Conservation (phyloP, 257 asterid species). For the Solanum tarapatanum region DNA sequence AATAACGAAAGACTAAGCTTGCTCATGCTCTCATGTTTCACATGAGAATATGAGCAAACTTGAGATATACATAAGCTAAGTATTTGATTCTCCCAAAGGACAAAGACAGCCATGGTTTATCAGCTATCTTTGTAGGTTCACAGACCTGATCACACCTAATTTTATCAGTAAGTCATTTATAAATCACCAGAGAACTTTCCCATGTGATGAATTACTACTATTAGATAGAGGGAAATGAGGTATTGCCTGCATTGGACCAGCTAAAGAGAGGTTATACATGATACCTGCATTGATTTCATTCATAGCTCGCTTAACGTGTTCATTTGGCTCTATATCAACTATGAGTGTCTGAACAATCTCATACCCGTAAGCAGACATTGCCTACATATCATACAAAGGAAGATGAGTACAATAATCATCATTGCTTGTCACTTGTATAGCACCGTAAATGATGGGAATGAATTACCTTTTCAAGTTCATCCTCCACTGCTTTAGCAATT, state of each 20-base stretch:
- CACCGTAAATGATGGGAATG: neutral
- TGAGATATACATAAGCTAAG: neutral
- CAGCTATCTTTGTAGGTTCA: neutral
- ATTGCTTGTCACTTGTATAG: neutral
- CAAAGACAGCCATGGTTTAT: neutral
- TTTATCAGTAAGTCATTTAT: neutral
- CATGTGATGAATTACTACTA: neutral
- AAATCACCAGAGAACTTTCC: neutral
- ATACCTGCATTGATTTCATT: conserved; percentile 69
- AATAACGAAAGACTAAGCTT: neutral
- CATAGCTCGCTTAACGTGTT: conserved; percentile 77
- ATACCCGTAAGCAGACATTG: conserved; percentile 75
- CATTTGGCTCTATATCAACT: conserved; percentile 74
- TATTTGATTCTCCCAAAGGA: neutral
- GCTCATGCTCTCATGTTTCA: neutral
- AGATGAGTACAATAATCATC: neutral
- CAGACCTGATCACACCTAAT: neutral
- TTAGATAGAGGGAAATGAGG: neutral
- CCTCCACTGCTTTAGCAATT: conserved; percentile 69
- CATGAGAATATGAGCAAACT: neutral
- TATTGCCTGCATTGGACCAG: neutral
- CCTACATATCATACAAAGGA: conserved; percentile 26
- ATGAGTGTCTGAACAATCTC: conserved; percentile 85
- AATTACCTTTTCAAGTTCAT: conserved; percentile 69
- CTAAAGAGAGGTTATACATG: neutral